These are phyloP conservation scores for Cordyceps cicadae DNA, from an alignment of 2,329 filamentous ascomycete genomes.

Conservation along the genomic window DNA sequence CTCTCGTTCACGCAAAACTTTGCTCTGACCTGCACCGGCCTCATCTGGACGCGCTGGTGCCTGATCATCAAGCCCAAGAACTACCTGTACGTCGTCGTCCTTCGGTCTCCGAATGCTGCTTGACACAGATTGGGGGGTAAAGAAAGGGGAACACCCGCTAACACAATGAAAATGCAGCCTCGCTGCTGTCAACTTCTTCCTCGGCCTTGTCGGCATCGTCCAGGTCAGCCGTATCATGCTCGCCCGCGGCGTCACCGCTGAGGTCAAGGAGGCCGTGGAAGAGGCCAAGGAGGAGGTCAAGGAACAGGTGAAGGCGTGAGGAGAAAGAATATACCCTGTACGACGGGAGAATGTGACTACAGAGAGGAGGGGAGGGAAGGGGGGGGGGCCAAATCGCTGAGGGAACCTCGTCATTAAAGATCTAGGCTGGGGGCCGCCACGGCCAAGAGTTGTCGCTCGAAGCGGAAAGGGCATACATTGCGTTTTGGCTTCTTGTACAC, in stretches of 20 bases:
- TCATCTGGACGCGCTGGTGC: slow-evolving; percentile 99
- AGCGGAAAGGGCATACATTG: neutral
- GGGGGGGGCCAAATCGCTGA: neutral
- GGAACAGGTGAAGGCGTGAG: slow-evolving; percentile 22
- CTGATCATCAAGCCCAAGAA: slow-evolving; percentile 93
- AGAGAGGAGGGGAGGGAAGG: neutral
- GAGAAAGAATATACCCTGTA: neutral
- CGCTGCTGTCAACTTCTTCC: slow-evolving; percentile 96
- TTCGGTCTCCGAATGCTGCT: neutral
- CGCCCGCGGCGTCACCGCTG: slow-evolving; percentile 51
- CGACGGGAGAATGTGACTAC: neutral
- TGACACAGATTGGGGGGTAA: too few relatives aligned
- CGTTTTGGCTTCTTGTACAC: neutral
- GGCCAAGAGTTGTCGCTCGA: neutral
- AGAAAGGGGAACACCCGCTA: neutral
- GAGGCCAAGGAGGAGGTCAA: slow-evolving; percentile 22
- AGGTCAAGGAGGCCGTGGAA: slow-evolving; percentile 33
- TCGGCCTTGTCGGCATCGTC: slow-evolving; percentile 75
- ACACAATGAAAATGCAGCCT: slow-evolving; percentile 44
- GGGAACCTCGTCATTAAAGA: neutral
- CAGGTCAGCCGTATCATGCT: slow-evolving; percentile 71
- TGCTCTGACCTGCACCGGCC: slow-evolving; percentile 80
- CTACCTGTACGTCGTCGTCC: slow-evolving; percentile 58
- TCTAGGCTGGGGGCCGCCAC: neutral
- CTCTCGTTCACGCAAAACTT: slow-evolving; percentile 89